Conservation (phyloP, 176 grass and related monocot genomes). For the Rhynchospora pubera region DNA sequence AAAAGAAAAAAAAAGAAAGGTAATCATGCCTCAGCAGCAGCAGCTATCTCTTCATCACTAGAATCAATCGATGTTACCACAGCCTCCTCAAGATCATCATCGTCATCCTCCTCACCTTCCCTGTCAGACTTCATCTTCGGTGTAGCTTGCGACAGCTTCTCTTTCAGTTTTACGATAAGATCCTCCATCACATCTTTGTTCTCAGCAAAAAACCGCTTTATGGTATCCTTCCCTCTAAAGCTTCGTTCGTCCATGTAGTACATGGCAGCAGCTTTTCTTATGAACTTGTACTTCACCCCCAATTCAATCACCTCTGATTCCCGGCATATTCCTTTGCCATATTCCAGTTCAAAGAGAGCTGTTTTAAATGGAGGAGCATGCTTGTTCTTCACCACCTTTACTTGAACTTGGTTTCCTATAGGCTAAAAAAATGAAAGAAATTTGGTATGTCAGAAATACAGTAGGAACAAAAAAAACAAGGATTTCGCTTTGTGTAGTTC, state of each 20-base stretch:
- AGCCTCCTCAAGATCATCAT: background rate
- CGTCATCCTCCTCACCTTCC: conserved; percentile 22
- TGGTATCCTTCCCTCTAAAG: conserved; percentile 50
- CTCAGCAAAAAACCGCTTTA: conserved; percentile 50
- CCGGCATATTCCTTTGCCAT: conserved; percentile 76
- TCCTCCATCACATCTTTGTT: conserved; percentile 50
- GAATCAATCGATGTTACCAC: background rate
- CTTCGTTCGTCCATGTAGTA: conserved; percentile 46
- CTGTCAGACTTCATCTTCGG: conserved; percentile 34
- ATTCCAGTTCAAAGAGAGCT: conserved; percentile 76
- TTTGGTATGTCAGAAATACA: background rate
- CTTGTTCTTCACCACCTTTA: conserved; percentile 98
- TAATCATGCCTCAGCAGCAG: conserved; percentile 13
- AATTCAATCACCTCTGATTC: conserved; percentile 74
- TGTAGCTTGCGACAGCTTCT: conserved; percentile 37
- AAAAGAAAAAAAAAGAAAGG: too few species aligned
- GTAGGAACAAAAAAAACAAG: background rate
- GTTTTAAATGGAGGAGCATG: conserved; percentile 85
- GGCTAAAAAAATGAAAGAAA: conserved; percentile 35
- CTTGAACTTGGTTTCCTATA: conserved; percentile 68
- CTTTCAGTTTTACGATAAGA: conserved; percentile 38
- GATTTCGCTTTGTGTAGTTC: too few species aligned
- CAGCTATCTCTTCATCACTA: background rate
- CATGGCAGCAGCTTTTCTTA: conserved; percentile 30
- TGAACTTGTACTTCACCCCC: conserved; percentile 57